Conservation (phyloP, 805 yeast genomes). For the Candida mattraensis region DNA sequence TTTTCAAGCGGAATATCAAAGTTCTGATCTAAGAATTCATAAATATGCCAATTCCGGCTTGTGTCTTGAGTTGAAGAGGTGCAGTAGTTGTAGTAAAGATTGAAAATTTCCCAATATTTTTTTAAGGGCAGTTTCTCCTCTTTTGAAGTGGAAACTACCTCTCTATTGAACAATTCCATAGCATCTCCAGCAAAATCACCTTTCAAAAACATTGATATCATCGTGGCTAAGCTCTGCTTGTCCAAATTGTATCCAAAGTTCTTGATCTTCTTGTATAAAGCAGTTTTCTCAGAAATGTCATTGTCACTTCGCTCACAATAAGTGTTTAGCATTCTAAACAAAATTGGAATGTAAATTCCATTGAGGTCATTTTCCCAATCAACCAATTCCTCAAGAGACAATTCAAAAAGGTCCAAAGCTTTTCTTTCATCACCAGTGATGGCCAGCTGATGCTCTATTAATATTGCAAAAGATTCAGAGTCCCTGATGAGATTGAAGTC, state of each 20-base stretch:
- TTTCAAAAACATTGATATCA: slow-evolving; percentile 37
- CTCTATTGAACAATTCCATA: slow-evolving; percentile 41
- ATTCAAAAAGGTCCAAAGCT: slow-evolving; percentile 37
- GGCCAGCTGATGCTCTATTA: slow-evolving; percentile 36
- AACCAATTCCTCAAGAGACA: slow-evolving; percentile 38
- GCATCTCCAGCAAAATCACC: slow-evolving; percentile 41
- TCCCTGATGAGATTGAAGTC: slow-evolving; percentile 35
- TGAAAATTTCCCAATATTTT: slow-evolving; percentile 21
- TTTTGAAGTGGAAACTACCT: slow-evolving; percentile 28
- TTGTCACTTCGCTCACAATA: slow-evolving; percentile 22
- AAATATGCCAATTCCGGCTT: slow-evolving; percentile 59
- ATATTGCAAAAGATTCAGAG: slow-evolving; percentile 35
- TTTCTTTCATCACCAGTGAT: slow-evolving; percentile 33
- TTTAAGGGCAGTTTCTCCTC: slow-evolving; percentile 18
- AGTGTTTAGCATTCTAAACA: slow-evolving; percentile 27
- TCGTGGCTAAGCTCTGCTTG: slow-evolving; percentile 38
- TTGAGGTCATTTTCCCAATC: slow-evolving; percentile 43
- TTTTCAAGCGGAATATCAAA: slow-evolving; percentile 59
- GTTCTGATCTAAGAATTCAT: slow-evolving; percentile 53
- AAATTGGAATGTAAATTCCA: slow-evolving; percentile 27
- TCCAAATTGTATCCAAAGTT: slow-evolving; percentile 39
- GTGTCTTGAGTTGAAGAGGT: slow-evolving; percentile 35
- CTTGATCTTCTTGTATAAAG: slow-evolving; percentile 43
- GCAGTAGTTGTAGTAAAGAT: slow-evolving; percentile 46
- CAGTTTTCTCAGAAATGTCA: slow-evolving; percentile 21